Conservation (phyloP, 2,329 filamentous ascomycete genomes). For the Parafenestella ontariensis region DNA sequence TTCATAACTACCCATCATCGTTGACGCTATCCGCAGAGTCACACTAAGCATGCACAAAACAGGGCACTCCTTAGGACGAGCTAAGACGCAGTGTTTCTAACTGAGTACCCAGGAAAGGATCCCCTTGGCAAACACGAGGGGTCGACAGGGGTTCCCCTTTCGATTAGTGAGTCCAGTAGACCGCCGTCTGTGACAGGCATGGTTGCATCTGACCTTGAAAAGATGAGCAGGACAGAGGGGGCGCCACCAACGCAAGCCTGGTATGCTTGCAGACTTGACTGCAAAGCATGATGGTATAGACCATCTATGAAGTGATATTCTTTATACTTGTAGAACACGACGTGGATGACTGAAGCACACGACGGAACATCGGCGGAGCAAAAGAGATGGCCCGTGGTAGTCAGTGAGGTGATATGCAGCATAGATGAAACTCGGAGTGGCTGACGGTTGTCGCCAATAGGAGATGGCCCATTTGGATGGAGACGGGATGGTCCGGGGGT, state of each 20-base stretch:
- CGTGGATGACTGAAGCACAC: neutral
- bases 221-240: neutral
- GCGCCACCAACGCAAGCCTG: slow-evolving; percentile 5
- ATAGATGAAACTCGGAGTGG: slow-evolving; percentile 4
- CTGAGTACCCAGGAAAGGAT: neutral
- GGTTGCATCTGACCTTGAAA: neutral
- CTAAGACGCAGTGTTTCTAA: neutral
- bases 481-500: slow-evolving; percentile 4
- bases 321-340: neutral
- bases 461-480: slow-evolving; percentile 3
- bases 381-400: neutral
- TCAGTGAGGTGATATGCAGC: slow-evolving; percentile 1
- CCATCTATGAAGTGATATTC: neutral
- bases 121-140: slow-evolving; percentile 3
- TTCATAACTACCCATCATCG: too few species aligned
- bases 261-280: slow-evolving; percentile 1
- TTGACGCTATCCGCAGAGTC: neutral
- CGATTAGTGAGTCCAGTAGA: neutral
- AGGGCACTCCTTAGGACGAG: neutral
- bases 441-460: slow-evolving; percentile 7
- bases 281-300: neutral
- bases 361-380: neutral
- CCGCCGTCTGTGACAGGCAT: neutral
- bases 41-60: neutral
- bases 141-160: neutral